Evolutionary conservation across 176 grass and related monocot species (phyloP), one percentile per base, ranked within the genome.

Genomic region (Musa itinerans): DNA sequence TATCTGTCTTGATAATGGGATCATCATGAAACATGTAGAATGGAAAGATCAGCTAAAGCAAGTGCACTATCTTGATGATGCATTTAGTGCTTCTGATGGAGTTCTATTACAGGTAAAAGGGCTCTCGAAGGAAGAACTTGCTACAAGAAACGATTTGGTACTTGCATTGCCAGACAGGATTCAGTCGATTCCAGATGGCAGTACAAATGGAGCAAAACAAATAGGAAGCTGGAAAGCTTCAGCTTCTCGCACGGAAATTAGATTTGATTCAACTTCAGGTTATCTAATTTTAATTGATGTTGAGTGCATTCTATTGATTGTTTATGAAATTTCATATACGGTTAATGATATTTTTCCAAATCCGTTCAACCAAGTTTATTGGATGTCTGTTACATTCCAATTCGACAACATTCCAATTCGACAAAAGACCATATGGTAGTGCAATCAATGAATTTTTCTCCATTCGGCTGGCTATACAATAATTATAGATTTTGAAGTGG

Each of bases 181-280:
- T 76, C 86, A 92, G 74, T 82, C 89, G 23, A 99, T 95, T 82
- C 96, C 91, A 65, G 96, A 99, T 87, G 96, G 96, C 11, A 89
- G 82, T 69, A 78, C 86, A 26, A 79, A 56, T 10, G 88, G 78
- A 23, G 80, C 87, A 71, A 99, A 95, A 86, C 86, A 89, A 74
- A 91, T 82, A 53, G 89, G 96, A 78, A 64, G 69, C 51, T 92
- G 89, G 91, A 81, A 83, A 67, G 83, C 88, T 76, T 99, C 96
- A 74, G 91, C 85, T 81, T 92, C 96, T 78, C 87, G 86, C 27
- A 74, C 78, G 10, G 96, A 81, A 50, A 85, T 95, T 69, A 83
- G 89, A 24, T 99, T 99, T 8, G 86, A 89, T 68, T 87, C 90
- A 75, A 89, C 88, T 83, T 74, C 87, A 59, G 90, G 90, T 93